phyloP scores from a whole-genome alignment of 75 land plant species.

The Pseudotsuga menziesii region DNA sequence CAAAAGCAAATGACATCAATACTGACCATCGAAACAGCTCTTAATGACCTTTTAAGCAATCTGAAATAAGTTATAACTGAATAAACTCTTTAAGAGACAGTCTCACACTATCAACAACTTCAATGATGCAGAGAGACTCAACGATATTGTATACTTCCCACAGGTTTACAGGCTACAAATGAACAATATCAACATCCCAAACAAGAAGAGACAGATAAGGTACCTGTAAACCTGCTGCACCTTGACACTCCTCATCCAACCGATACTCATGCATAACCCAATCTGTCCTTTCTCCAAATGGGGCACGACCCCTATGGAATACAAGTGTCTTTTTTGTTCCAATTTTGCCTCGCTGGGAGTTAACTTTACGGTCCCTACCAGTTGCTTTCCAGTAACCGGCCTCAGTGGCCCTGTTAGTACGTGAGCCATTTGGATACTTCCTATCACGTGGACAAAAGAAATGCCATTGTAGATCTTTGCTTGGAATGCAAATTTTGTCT shows the following conservation, averaged over 20 bases:
- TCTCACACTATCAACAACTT: no score
- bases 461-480: slow-evolving; percentile 41
- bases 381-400: slow-evolving; percentile 78
- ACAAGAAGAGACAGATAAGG: not conserved
- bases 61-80: not conserved
- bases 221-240: not conserved
- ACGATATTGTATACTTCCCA: no score
- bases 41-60: not conserved
- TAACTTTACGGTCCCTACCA: slow-evolving; percentile 60
- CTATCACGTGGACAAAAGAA: slow-evolving; percentile 59
- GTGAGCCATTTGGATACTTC: slow-evolving; percentile 65
- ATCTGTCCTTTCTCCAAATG: slow-evolving; percentile 51
- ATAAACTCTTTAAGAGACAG: no score
- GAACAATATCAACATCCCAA: not conserved
- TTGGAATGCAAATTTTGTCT: slow-evolving; percentile 5
- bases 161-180: not conserved
- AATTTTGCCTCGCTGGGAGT: slow-evolving; percentile 13
- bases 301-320: slow-evolving; percentile 61
- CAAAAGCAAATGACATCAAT: not conserved
- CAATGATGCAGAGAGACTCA: no score
- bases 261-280: slow-evolving; percentile 82
- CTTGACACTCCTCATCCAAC: slow-evolving; percentile 26
- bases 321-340: slow-evolving; percentile 77
- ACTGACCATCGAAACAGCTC: not conserved
- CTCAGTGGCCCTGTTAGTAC: slow-evolving; percentile 63